phyloP scores from a whole-genome alignment of 73 alveolate genomes.

The Symbiodinium natans region DNA sequence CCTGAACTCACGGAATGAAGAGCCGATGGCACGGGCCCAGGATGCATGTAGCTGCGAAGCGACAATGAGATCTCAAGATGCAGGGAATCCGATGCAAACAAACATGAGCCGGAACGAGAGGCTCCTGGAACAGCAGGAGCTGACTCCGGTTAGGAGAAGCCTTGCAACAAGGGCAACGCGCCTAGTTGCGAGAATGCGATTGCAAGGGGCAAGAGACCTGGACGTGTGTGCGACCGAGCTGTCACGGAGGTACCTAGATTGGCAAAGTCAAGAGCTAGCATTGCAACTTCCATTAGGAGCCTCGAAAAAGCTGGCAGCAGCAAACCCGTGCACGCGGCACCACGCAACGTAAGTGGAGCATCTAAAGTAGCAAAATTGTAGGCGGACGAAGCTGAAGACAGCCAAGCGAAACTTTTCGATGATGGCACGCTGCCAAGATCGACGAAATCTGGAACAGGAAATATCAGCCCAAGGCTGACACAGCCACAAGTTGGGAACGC shows the following conservation, averaged over 20 bases:
- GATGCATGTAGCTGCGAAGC: not conserved
- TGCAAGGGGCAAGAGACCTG: not conserved
- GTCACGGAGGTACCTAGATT: not conserved
- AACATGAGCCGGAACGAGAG: slow-evolving; percentile 7
- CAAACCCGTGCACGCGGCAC: not conserved
- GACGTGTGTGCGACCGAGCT: not conserved
- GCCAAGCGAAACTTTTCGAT: not conserved
- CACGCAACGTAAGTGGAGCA: not conserved
- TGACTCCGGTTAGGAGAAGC: not conserved
- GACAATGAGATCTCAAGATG: slow-evolving; percentile 2
- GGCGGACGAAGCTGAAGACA: not conserved
- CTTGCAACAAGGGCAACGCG: not conserved
- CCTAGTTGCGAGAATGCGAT: not conserved
- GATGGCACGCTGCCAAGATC: not conserved
- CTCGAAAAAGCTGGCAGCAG: not conserved
- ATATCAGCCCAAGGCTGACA: not conserved
- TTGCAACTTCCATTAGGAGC: not conserved
- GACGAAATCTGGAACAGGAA: not conserved
- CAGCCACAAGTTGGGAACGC: not conserved
- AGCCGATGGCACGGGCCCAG: not conserved
- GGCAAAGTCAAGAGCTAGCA: not conserved
- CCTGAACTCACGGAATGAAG: not conserved
- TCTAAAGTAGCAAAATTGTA: not conserved
- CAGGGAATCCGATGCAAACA: slow-evolving; percentile 45
- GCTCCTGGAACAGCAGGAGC: not conserved